Conservation (phyloP, 257 asterid species). For the Ocimum tenuiflorum region DNA sequence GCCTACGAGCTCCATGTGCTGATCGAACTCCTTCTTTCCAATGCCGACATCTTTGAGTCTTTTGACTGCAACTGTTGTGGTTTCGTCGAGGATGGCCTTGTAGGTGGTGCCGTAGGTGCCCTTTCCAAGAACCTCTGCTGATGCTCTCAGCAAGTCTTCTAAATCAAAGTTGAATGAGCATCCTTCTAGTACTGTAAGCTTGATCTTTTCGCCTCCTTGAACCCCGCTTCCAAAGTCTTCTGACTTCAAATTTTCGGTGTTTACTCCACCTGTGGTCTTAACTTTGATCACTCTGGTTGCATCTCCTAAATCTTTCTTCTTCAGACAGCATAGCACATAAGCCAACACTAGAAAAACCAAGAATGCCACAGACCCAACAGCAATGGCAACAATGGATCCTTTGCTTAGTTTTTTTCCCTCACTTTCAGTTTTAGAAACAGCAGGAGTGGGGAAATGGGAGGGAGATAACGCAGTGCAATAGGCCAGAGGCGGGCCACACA, state of each 20-base stretch:
- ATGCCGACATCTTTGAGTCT: conserved; percentile 66
- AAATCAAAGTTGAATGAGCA: conserved; percentile 61
- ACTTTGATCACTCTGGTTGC: conserved; percentile 41
- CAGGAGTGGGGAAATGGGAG: conserved; percentile 31
- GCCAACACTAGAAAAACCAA: conserved; percentile 29
- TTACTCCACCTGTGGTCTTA: conserved; percentile 46
- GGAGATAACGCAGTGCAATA: conserved; percentile 39
- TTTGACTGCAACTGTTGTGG: conserved; percentile 72
- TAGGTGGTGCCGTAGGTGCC: conserved; percentile 88
- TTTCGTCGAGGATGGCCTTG: conserved; percentile 74
- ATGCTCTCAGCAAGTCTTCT: conserved; percentile 87
- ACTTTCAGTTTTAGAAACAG: neutral
- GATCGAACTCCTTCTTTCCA: conserved; percentile 79
- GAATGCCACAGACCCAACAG: conserved; percentile 32
- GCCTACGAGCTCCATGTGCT: conserved; percentile 67
- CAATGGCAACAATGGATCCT: conserved; percentile 42
- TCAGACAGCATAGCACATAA: conserved; percentile 39
- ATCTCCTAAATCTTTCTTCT: conserved; percentile 26
- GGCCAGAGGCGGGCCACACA: conserved; percentile 60
- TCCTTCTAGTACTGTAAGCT: conserved; percentile 70
- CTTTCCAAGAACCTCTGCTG: conserved; percentile 96
- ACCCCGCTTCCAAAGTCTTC: conserved; percentile 93
- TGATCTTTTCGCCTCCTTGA: conserved; percentile 81
- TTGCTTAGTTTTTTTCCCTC: conserved; percentile 30
- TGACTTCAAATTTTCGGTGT: conserved; percentile 52